Percentiles rank a stretch among this genome's conserved stretches.
phyloP scores from a whole-genome alignment of 768 basidiomycete genomes.

The Amanita inopinata region DNA sequence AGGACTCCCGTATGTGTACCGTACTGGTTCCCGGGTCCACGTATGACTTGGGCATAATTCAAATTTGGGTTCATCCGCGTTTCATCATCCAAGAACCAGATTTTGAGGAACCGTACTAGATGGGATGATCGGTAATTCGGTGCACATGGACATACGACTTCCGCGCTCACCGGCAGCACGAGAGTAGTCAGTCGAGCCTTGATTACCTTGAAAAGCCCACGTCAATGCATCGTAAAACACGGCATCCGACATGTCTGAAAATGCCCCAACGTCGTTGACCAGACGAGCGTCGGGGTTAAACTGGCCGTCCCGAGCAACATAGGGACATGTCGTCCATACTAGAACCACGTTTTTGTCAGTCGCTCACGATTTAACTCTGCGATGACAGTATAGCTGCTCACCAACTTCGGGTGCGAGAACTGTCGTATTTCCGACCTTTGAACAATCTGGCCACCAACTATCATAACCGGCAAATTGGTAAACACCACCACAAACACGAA shows the following conservation, averaged over 20 bases:
- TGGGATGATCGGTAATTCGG: background rate
- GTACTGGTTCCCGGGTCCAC: slow-evolving; percentile 27
- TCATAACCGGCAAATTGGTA: background rate
- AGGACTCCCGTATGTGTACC: slow-evolving; percentile 46
- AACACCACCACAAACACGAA: background rate
- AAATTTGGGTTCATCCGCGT: slow-evolving; percentile 61
- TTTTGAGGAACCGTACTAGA: slow-evolving; percentile 34
- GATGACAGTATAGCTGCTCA: too few relatives aligned
- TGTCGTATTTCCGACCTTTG: slow-evolving; percentile 46
- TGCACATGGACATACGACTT: background rate
- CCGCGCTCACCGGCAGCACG: slow-evolving; percentile 27
- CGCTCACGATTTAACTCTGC: background rate
- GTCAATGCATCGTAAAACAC: slow-evolving; percentile 54
- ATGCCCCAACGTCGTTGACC: slow-evolving; percentile 45
- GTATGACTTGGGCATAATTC: slow-evolving; percentile 43
- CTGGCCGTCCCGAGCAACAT: slow-evolving; percentile 44
- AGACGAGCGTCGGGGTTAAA: slow-evolving; percentile 57
- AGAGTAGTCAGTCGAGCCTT: slow-evolving; percentile 23
- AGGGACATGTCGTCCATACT: slow-evolving; percentile 55
- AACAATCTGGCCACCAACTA: slow-evolving; percentile 60
- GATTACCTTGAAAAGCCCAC: slow-evolving; percentile 27
- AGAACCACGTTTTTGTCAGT: slow-evolving; percentile 5
- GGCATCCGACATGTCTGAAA: slow-evolving; percentile 47
- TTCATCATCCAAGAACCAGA: slow-evolving; percentile 49
- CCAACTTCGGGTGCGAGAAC: slow-evolving; percentile 43